Conservation (phyloP, 805 yeast species). For the Lachancea nothofagi region DNA sequence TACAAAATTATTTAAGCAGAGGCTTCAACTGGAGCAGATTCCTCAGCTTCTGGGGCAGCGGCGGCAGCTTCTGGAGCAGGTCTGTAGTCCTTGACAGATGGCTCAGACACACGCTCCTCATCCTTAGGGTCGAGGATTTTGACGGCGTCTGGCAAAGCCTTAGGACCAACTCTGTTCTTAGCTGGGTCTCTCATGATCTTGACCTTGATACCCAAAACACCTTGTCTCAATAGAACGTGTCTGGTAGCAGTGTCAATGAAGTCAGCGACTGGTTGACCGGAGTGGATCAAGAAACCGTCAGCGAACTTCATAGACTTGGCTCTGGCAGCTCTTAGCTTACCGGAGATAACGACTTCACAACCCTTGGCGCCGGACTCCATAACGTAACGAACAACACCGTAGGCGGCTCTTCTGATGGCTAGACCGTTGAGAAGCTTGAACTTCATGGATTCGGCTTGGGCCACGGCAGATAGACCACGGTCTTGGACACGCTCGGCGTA, state of each 20-base stretch:
- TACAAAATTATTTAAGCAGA: conserved; percentile 19
- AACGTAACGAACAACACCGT: conserved; percentile 99
- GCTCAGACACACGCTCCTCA: conserved; percentile 74
- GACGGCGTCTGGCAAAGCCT: conserved; percentile 91
- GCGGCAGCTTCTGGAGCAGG: conserved; percentile 31
- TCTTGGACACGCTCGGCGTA: conserved; percentile 99
- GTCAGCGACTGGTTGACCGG: conserved; percentile 99
- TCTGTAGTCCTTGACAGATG: conserved; percentile 74
- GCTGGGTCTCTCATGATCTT: conserved; percentile 99
- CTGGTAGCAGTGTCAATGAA: conserved; percentile 98
- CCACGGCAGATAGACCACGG: conserved; percentile 99
- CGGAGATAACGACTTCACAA: conserved; percentile 99
- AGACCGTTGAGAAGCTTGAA: conserved; percentile 97
- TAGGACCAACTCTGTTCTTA: conserved; percentile 77
- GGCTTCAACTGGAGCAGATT: conserved; percentile 16
- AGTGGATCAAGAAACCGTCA: conserved; percentile 99
- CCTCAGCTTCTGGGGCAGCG: no score
- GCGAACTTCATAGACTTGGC: conserved; percentile 99
- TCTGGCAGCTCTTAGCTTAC: conserved; percentile 99
- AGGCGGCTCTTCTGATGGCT: conserved; percentile 99
- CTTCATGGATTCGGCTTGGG: conserved; percentile 98
- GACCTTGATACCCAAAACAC: conserved; percentile 99
- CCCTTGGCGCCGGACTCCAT: conserved; percentile 99
- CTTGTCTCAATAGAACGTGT: conserved; percentile 99
- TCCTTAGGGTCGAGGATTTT: conserved; percentile 91